Base-by-base conservation (phyloP, 495 filamentous ascomycete species). In the Penicillium herquei region DNA sequence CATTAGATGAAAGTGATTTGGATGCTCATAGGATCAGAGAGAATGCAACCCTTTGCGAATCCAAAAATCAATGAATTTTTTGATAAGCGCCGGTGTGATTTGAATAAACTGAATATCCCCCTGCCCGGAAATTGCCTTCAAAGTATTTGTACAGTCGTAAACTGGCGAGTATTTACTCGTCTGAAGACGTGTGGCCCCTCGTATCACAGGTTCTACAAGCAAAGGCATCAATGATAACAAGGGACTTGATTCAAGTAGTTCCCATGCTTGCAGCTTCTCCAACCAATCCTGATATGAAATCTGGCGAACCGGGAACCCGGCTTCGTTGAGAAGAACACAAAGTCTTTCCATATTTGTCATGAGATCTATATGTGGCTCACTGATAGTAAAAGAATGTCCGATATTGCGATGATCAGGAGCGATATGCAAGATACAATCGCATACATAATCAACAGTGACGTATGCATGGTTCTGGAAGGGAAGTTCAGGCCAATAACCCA, bases 381-480 rank as follows among this genome's bases (percentile, higher is more conserved):
- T 43, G 14, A 43, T 17, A 14, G 17, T 39, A 9, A 11, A 83
- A 30, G 52, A 44, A 4, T 41, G 56, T 0, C 65, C 62, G 5
- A 58, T 40, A 13, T 55, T 61, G 0, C 37, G 12, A 13, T 49
- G 51, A 1, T 45, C 26, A 3, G 52, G 35, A 0, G 59, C 55
- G 11, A 68, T 68, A 33, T 65, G 59, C 30, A 65, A 13, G 0
- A 56, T 58, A 0, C 52, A 48, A 1, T 34, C 45, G 39, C 51
- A 57, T 13, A 63, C 59, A 49, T 59, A 65, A 40, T 68, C 62
- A 0, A 58, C 43, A 0, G 65, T 58, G 6, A 65, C 59, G 33
- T 52, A 65, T 8, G 61, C 57, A 7, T 53, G 26, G 4, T 49
- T 33, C 39, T 63, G 59, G 1, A 40, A 3, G 4, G 62, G 61